Percentiles rank a stretch among this genome's conserved stretches.
phyloP scores from a whole-genome alignment of 768 basidiomycete species.

The Boletus bicolor region DNA sequence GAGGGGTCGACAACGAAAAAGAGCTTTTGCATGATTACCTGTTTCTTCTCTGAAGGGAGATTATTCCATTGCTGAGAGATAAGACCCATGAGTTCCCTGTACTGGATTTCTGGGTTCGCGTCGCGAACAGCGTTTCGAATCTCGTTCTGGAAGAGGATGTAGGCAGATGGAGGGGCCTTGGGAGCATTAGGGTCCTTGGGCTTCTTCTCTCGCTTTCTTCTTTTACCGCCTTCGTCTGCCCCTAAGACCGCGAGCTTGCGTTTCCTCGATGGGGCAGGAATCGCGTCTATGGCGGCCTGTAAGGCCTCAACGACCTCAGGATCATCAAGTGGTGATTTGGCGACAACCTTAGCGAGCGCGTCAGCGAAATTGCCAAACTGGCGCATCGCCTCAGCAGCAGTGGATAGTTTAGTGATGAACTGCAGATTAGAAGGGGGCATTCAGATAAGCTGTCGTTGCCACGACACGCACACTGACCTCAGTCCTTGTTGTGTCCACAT shows the following conservation, averaged over 20 bases:
- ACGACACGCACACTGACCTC: conserved; percentile 27
- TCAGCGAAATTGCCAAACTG: conserved; percentile 61
- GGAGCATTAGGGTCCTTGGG: conserved; percentile 89
- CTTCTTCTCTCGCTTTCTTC: conserved; percentile 49
- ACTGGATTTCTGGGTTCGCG: conserved; percentile 57
- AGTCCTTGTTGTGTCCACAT: conserved; percentile 28
- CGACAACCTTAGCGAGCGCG: conserved; percentile 50
- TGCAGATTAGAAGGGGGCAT: conserved; percentile 29
- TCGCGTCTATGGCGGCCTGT: conserved; percentile 31
- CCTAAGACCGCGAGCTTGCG: conserved; percentile 41
- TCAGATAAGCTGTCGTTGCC: conserved; percentile 16
- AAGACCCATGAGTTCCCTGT: conserved; percentile 67
- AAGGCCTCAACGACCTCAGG: conserved; percentile 27
- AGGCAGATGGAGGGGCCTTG: conserved; percentile 89
- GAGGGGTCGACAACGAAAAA: not conserved
- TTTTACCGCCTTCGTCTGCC: conserved; percentile 38
- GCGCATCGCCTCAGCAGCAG: conserved; percentile 62
- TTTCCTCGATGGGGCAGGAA: conserved; percentile 42
- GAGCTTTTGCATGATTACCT: conserved; percentile 47
- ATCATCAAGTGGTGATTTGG: conserved; percentile 35
- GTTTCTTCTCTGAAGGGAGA: conserved; percentile 66
- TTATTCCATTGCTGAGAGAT: conserved; percentile 74
- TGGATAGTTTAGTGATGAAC: conserved; percentile 53
- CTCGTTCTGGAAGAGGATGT: conserved; percentile 93
- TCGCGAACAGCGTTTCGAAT: conserved; percentile 72